Percentiles rank a stretch among this genome's conserved stretches.
Conservation (phyloP, 1,284 basidiomycete genomes). For the Inonotus hispidus region DNA sequence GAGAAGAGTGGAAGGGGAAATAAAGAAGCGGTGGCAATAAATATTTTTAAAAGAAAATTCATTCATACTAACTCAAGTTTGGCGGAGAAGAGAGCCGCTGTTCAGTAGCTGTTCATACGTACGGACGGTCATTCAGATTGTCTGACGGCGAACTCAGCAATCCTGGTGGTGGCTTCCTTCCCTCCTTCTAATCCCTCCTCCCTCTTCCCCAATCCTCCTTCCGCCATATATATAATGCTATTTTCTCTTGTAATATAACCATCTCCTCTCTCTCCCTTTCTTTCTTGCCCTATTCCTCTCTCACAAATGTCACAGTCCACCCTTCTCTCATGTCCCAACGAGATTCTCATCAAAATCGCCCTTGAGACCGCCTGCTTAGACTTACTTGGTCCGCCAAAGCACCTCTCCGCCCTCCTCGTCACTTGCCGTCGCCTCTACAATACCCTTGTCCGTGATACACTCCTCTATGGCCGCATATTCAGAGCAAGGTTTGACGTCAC, state of each 20-base stretch:
- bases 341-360: conserved; percentile 55
- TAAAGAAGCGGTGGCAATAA: neutral
- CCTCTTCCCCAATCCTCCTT: neutral
- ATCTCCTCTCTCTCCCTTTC: neutral
- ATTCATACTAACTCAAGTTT: neutral
- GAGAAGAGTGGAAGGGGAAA: neutral
- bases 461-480: conserved; percentile 59
- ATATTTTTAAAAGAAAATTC: too few species aligned
- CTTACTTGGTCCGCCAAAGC: conserved; percentile 37
- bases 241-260: conserved; percentile 2
- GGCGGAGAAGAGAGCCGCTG: too few species aligned
- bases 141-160: neutral
- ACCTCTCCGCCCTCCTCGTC: conserved; percentile 45
- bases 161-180: neutral
- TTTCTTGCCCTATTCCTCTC: neutral
- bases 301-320: conserved; percentile 12
- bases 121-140: neutral
- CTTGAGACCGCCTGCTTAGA: conserved; percentile 39
- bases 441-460: conserved; percentile 36
- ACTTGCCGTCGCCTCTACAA: conserved; percentile 41
- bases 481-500: conserved; percentile 53
- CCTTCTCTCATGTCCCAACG: conserved; percentile 46
- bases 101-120: neutral
- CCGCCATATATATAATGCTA: conserved; percentile 7
- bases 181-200: neutral